phyloP scores from a whole-genome alignment of 2,329 filamentous ascomycete species.

The Colletotrichum chlorophyti region DNA sequence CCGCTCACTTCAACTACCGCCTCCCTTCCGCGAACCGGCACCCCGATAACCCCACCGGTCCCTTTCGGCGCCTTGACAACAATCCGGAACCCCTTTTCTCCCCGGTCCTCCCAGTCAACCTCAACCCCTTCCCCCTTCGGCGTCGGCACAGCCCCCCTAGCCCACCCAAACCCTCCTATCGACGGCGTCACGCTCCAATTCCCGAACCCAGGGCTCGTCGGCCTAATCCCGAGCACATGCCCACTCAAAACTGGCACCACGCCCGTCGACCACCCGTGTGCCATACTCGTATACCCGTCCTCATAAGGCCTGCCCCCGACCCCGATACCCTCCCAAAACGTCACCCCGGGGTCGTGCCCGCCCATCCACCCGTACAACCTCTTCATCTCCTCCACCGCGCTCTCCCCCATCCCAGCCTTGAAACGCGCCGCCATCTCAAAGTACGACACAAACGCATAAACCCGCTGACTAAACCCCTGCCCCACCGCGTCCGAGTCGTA shows the following conservation, averaged over 20 bases:
- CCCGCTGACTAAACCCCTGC: constrained; percentile 47
- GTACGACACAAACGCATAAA: constrained; percentile 60
- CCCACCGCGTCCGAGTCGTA: constrained; percentile 52
- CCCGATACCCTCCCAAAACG: constrained; percentile 60
- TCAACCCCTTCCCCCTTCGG: constrained; percentile 42
- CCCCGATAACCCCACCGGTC: constrained; percentile 36
- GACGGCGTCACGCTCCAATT: constrained; percentile 48
- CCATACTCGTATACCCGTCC: constrained; percentile 52
- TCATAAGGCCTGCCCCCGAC: constrained; percentile 50
- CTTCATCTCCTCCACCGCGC: constrained; percentile 52
- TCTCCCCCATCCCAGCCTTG: constrained; percentile 34
- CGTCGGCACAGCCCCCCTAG: constrained; percentile 50
- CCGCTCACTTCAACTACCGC: constrained; percentile 31
- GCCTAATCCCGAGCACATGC: constrained; percentile 54
- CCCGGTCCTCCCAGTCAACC: constrained; percentile 44
- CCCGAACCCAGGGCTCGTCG: constrained; percentile 50
- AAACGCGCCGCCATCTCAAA: constrained; percentile 60
- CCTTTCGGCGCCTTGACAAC: constrained; percentile 38
- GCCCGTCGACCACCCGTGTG: constrained; percentile 60
- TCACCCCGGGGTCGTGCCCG: constrained; percentile 50
- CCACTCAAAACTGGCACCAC: constrained; percentile 53
- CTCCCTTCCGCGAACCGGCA: constrained; percentile 31
- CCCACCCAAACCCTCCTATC: constrained; percentile 47
- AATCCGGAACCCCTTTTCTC: constrained; percentile 34
- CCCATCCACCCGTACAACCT: constrained; percentile 59